Evolutionary conservation across 2,329 filamentous ascomycete species (phyloP), one percentile per base, ranked within the genome.

Genomic region (Venturia aucupariae): DNA sequence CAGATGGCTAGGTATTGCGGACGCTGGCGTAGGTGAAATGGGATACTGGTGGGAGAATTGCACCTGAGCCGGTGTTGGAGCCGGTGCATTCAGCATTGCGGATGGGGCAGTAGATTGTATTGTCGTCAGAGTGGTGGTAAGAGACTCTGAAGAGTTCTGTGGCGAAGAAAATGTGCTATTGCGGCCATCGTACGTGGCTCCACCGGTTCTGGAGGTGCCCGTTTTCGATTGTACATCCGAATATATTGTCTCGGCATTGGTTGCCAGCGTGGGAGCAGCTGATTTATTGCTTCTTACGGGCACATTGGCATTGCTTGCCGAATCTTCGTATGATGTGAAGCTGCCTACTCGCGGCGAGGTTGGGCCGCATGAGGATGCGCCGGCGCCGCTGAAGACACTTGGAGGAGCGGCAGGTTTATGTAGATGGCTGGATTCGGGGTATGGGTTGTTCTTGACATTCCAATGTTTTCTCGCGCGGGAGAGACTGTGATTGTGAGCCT

Each of bases 111-210:
- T 80, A 0, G 90, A 93, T 71, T 93, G 90, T 66, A 95, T 92
- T 0, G 90, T 95, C 0, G 90, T 94, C 64, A 95, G 80, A 1
- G 90, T 94, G 0, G 90, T 94, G 1, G 90, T 90, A 63, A 95
- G 79, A 2, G 90, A 93, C 67, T 86, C 87, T 60, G 91, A 86
- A 8, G 90, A 93, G 32, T 90, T 90, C 41, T 90, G 88, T 1
- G 90, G 90, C 15, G 90, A 92, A 22, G 89, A 92, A 73, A 93
- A 93, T 44, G 89, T 92, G 78, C 84, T 87, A 55, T 81, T 81
- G 65, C 90, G 90, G 69, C 89, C 85, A 65, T 77, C 73, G 19
- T 76, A 78, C 70, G 89, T 88, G 60, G 86, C 86, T 35, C 84
- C 86, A 2, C 82, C 78, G 7, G 89, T 92, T 44, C 85, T 84